Conservation (phyloP, 2,329 filamentous ascomycete species). For the Ascochyta viciae-villosae region DNA sequence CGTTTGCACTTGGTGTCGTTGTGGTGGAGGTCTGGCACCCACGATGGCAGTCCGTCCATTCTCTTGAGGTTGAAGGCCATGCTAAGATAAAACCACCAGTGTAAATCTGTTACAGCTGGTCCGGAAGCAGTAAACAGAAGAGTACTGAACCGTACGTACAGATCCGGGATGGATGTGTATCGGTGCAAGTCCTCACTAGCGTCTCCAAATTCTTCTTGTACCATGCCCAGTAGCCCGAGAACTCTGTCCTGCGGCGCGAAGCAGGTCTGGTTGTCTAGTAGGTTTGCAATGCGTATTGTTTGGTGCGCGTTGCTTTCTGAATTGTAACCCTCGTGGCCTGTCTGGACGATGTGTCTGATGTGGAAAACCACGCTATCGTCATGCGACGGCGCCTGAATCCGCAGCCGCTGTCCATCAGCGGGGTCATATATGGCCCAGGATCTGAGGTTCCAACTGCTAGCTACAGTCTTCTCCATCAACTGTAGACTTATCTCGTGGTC, state of each 20-base stretch:
- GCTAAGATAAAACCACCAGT: constrained; percentile 8
- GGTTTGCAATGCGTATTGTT: constrained; percentile 6
- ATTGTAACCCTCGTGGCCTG: not conserved
- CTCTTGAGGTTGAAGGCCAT: constrained; percentile 7
- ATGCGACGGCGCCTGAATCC: not conserved
- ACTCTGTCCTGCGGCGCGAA: constrained; percentile 5
- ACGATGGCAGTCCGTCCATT: constrained; percentile 3
- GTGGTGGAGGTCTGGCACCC: constrained; percentile 7
- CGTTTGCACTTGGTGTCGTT: not conserved
- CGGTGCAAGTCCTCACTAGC: not conserved
- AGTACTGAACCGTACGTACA: constrained; percentile 3
- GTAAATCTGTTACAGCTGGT: not conserved
- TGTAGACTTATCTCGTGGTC: constrained; percentile 3
- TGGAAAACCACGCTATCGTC: constrained; percentile 2
- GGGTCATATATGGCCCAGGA: constrained; percentile 2
- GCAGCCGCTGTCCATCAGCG: not conserved
- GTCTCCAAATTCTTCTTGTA: constrained; percentile 2
- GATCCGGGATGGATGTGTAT: not conserved
- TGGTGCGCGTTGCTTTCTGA: constrained; percentile 1
- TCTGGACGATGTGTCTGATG: not conserved
- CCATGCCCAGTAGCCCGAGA: constrained; percentile 7
- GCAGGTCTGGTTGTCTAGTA: constrained; percentile 2
- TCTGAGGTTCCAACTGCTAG: not conserved
- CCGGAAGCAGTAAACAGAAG: not conserved
- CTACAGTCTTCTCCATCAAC: not conserved